Evolutionary conservation across 768 basidiomycete species (phyloP).

Genomic region (Mycena epipterygia): DNA sequence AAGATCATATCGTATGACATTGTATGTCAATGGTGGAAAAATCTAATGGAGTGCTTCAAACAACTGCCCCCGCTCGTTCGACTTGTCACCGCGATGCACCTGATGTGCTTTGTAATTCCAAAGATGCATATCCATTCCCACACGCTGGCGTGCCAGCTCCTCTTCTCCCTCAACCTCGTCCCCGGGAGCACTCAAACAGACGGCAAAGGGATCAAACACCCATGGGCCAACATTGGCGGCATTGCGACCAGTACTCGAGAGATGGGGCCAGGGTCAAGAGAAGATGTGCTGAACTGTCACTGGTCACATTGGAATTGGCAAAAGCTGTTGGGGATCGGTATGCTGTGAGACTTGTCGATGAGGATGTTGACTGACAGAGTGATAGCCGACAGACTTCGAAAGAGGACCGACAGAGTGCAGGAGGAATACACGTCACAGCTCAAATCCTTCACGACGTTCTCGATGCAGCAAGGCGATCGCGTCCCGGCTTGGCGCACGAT

Average conservation of each 20-base stretch:
- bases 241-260: conserved; percentile 47
- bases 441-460: background rate
- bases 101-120: conserved; percentile 40
- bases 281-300: conserved; percentile 44
- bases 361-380: background rate
- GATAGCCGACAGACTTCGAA: background rate
- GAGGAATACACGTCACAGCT: background rate
- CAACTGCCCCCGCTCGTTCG: conserved; percentile 29
- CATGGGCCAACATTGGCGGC: conserved; percentile 46
- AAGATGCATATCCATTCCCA: conserved; percentile 49
- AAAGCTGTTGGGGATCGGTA: conserved; percentile 42
- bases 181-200: conserved; percentile 46
- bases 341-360: background rate
- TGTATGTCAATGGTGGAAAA: conserved; percentile 46
- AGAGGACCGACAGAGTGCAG: background rate
- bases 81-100: conserved; percentile 12
- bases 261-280: conserved; percentile 51
- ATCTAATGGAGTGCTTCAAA: conserved; percentile 36
- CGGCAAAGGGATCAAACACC: conserved; percentile 51
- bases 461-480: background rate
- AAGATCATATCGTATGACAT: conserved; percentile 50
- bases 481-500: background rate
- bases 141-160: conserved; percentile 37
- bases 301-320: conserved; percentile 45
- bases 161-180: conserved; percentile 40